phyloP scores from a whole-genome alignment of 1,139 yeast species.

The Kurtzmaniella quercitrusa region DNA sequence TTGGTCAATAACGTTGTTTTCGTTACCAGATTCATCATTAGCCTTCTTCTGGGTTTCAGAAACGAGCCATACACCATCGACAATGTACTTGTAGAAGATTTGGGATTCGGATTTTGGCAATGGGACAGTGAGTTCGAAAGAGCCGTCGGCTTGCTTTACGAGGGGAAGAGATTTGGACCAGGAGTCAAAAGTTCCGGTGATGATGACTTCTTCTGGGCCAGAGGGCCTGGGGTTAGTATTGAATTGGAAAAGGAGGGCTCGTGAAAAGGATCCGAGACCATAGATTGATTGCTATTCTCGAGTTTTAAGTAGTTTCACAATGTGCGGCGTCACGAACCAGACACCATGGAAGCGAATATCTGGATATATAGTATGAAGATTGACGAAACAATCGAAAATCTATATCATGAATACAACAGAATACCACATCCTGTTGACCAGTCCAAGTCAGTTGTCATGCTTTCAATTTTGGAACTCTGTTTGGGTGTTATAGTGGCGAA shows the following conservation, averaged over 20 bases:
- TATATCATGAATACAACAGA: too few species aligned
- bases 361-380: too few species aligned
- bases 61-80: slow-evolving; percentile 68
- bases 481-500: background rate
- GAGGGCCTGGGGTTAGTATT: slow-evolving; percentile 49
- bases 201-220: slow-evolving; percentile 68
- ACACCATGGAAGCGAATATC: too few species aligned
- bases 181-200: slow-evolving; percentile 75
- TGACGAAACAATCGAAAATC: too few species aligned
- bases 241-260: background rate
- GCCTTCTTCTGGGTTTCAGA: slow-evolving; percentile 42
- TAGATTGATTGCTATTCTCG: too few species aligned
- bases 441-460: too few species aligned
- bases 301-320: too few species aligned
- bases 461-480: too few species aligned
- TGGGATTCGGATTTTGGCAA: slow-evolving; percentile 38
- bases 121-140: slow-evolving; percentile 58
- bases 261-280: background rate
- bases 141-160: slow-evolving; percentile 57
- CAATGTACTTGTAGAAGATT: slow-evolving; percentile 64
- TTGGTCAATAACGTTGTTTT: slow-evolving; percentile 53
- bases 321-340: too few species aligned
- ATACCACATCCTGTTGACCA: too few species aligned
- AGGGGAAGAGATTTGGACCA: slow-evolving; percentile 63
- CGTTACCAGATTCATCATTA: slow-evolving; percentile 51